Conservation (phyloP, 495 filamentous ascomycete genomes). For the Neohortaea acidophila region DNA sequence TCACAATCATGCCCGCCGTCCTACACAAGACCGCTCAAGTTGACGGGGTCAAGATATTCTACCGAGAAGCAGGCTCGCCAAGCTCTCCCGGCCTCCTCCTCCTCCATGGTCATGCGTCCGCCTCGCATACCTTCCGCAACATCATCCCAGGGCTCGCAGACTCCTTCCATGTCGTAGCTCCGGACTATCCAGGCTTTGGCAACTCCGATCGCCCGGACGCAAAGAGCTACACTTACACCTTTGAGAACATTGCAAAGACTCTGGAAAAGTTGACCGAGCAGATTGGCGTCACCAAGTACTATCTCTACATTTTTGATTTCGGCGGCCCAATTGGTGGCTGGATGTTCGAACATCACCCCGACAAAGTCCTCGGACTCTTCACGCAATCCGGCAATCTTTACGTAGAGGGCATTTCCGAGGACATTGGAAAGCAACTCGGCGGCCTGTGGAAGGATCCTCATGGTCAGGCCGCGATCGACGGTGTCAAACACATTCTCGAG, state of each 20-base stretch:
- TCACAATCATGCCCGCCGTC: no score
- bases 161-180: slow-evolving; percentile 42
- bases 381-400: slow-evolving; percentile 53
- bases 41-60: background rate
- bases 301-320: slow-evolving; percentile 55
- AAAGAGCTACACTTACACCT: slow-evolving; percentile 32
- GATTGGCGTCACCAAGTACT: slow-evolving; percentile 34
- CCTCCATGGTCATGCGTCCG: slow-evolving; percentile 48
- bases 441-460: slow-evolving; percentile 35
- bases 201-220: slow-evolving; percentile 36
- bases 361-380: slow-evolving; percentile 38
- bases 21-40: no score
- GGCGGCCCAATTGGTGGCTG: slow-evolving; percentile 43
- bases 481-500: slow-evolving; percentile 30
- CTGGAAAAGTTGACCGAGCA: slow-evolving; percentile 34
- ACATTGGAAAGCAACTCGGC: slow-evolving; percentile 39
- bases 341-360: slow-evolving; percentile 35
- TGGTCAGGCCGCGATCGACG: slow-evolving; percentile 27
- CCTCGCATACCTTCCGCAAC: slow-evolving; percentile 46
- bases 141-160: slow-evolving; percentile 42
- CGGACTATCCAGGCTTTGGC: slow-evolving; percentile 48
- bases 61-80: background rate
- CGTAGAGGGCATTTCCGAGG: slow-evolving; percentile 38
- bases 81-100: slow-evolving; percentile 38
- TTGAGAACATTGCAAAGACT: slow-evolving; percentile 35